Conservation (phyloP, 768 basidiomycete species). For the Xanthoconium stramineum region DNA sequence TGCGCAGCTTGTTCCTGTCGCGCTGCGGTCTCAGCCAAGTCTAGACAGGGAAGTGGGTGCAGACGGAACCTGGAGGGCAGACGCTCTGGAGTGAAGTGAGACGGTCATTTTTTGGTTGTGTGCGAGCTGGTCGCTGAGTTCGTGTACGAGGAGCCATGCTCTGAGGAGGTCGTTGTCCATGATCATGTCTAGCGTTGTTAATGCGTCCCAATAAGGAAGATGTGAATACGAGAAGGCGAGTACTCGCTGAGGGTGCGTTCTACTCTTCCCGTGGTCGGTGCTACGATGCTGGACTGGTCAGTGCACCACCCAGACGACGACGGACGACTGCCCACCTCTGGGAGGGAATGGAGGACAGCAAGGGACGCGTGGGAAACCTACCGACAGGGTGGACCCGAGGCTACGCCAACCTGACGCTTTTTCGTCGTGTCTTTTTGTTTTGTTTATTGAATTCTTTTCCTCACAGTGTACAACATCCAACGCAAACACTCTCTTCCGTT, state of each 20-base stretch:
- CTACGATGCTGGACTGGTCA: not conserved
- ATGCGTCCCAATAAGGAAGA: conserved; percentile 9
- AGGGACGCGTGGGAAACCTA: conserved; percentile 20
- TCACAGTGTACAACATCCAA: conserved; percentile 32
- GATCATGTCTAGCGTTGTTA: conserved; percentile 23
- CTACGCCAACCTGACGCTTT: not conserved
- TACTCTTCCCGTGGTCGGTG: not conserved
- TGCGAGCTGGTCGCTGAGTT: conserved; percentile 78
- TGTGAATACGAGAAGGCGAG: conserved; percentile 1
- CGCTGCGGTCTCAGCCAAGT: conserved; percentile 8
- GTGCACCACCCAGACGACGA: no score
- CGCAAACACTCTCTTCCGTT: conserved; percentile 26
- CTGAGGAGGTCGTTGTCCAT: conserved; percentile 72
- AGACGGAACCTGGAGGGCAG: conserved; percentile 69
- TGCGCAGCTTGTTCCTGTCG: conserved; percentile 71
- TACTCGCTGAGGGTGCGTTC: not conserved
- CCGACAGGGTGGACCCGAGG: not conserved
- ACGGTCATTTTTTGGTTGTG: conserved; percentile 76
- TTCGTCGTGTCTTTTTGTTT: not conserved
- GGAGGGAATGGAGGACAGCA: not conserved
- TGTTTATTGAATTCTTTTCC: not conserved
- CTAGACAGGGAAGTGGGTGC: not conserved
- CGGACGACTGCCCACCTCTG: no score
- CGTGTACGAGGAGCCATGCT: conserved; percentile 76
- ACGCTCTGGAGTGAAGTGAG: conserved; percentile 65